phyloP scores from a whole-genome alignment of 2,329 filamentous ascomycete genomes.

The Scedosporium minutisporum region DNA sequence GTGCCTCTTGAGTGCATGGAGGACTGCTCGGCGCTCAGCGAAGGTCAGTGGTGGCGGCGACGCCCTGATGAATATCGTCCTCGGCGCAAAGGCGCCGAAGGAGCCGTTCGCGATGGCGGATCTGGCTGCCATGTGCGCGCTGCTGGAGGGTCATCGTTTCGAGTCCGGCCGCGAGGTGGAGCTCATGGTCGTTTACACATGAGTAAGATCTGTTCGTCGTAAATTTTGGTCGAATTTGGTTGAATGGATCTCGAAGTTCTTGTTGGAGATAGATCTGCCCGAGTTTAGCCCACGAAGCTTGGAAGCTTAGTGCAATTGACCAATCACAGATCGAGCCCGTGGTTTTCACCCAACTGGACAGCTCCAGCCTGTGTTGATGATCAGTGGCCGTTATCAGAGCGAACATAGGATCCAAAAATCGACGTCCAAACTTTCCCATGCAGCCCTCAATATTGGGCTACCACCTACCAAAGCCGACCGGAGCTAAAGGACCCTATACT shows the following conservation, averaged over 20 bases:
- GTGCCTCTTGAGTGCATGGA: constrained; percentile 40
- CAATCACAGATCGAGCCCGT: neutral
- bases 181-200: neutral
- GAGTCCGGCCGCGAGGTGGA: neutral
- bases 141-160: neutral
- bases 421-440: too few relatives aligned
- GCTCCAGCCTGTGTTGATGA: too few relatives aligned
- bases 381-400: too few relatives aligned
- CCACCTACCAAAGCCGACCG: too few relatives aligned
- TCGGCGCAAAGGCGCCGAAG: constrained; percentile 1
- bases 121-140: neutral
- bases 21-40: constrained; percentile 44
- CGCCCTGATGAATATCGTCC: constrained; percentile 29
- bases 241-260: neutral
- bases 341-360: too few relatives aligned
- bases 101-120: neutral
- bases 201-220: neutral
- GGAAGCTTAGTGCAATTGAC: neutral
- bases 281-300: neutral
- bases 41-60: constrained; percentile 41
- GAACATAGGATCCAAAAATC: too few relatives aligned
- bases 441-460: too few relatives aligned
- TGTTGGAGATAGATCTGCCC: neutral
- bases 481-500: too few relatives aligned
- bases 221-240: neutral